These are phyloP conservation scores for Bauhinia variegata DNA, from an alignment of 306 rosid genomes.

Conservation along the genomic window DNA sequence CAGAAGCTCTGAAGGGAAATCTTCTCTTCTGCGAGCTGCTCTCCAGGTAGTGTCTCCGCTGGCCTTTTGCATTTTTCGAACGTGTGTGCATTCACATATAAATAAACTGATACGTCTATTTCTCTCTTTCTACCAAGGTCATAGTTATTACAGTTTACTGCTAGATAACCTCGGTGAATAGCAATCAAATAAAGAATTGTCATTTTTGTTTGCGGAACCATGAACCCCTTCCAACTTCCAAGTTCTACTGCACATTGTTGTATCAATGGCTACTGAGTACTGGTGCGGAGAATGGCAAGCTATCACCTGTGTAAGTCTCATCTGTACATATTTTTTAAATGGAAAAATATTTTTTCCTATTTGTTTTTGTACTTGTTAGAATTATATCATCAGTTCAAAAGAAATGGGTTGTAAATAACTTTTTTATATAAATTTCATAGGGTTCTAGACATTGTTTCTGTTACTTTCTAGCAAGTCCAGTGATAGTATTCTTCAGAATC, in stretches of 20 bases:
- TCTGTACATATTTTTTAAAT: constrained; percentile 2
- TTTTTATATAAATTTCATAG: background rate
- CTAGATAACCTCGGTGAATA: background rate
- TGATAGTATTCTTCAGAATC: background rate
- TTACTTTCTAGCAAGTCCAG: background rate
- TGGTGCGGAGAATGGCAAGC: background rate
- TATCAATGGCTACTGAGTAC: constrained; percentile 6
- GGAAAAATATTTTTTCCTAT: too few species aligned
- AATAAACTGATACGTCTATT: constrained; percentile 30
- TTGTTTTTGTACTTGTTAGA: too few species aligned
- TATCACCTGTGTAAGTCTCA: constrained; percentile 8
- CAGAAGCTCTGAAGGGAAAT: constrained; percentile 21
- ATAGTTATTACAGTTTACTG: too few species aligned
- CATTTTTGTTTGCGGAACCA: constrained; percentile 24
- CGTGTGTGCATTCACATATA: background rate
- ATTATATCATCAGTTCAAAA: background rate
- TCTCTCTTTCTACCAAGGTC: background rate
- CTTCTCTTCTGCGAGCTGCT: constrained; percentile 24
- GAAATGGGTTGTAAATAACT: background rate
- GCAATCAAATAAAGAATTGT: constrained; percentile 25
- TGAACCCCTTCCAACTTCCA: constrained; percentile 5
- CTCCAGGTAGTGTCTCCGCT: constrained; percentile 35
- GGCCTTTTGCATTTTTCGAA: background rate
- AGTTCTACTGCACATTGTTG: constrained; percentile 3
- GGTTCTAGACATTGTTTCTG: background rate